phyloP scores from a whole-genome alignment of 345 rosid species.

The Salix viminalis region DNA sequence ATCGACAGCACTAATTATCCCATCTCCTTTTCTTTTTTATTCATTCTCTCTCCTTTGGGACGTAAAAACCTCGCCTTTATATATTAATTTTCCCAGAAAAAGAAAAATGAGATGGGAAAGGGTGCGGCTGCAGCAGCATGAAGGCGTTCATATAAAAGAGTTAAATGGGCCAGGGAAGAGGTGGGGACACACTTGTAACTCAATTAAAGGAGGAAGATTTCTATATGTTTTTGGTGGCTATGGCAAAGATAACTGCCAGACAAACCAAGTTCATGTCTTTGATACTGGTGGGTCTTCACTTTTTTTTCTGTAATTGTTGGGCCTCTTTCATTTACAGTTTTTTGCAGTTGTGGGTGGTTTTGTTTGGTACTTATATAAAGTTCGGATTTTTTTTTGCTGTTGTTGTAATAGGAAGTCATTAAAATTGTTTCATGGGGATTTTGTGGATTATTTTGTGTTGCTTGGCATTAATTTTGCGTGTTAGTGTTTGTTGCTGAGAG shows the following conservation, averaged over 20 bases:
- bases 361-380: not conserved
- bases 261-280: slow-evolving; percentile 92
- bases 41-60: not conserved
- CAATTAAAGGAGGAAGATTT: slow-evolving; percentile 80
- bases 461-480: slow-evolving; percentile 6
- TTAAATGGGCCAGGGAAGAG: slow-evolving; percentile 74
- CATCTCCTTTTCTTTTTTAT: not conserved
- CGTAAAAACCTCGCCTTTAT: not conserved
- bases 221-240: slow-evolving; percentile 92
- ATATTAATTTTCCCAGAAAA: slow-evolving; percentile 6
- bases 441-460: slow-evolving; percentile 20
- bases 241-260: slow-evolving; percentile 87
- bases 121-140: slow-evolving; percentile 22
- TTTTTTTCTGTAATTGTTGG: slow-evolving; percentile 8
- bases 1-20: too few species aligned
- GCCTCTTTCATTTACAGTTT: not conserved
- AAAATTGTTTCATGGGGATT: slow-evolving; percentile 17
- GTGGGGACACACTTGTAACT: slow-evolving; percentile 98
- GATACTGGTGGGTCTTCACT: slow-evolving; percentile 59
- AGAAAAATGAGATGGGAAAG: slow-evolving; percentile 87
- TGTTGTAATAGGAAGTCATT: not conserved
- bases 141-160: slow-evolving; percentile 17
- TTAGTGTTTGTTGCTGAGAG: not conserved
- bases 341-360: slow-evolving; percentile 8
- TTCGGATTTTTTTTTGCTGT: not conserved